Conservation (phyloP, 192 early-diverging fungal species). For the Coemansia sp. region DNA sequence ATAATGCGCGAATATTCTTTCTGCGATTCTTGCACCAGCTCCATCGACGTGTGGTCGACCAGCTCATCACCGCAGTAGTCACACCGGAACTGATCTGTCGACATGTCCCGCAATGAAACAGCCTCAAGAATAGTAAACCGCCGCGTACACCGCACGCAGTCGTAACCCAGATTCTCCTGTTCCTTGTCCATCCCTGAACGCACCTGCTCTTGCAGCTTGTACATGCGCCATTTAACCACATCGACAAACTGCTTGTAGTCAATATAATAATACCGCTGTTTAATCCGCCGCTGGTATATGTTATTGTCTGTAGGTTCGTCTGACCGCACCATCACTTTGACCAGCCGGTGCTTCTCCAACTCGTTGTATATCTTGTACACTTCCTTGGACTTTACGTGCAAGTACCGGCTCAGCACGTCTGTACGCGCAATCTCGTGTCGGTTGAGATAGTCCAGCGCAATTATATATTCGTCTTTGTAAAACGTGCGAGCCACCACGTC, state of each 20-base stretch:
- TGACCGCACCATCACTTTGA: conserved; percentile 35
- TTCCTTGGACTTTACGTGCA: conserved; percentile 69
- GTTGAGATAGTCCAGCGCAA: conserved; percentile 81
- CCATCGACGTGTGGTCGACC: conserved; percentile 64
- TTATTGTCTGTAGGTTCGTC: conserved; percentile 29
- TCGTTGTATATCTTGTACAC: conserved; percentile 77
- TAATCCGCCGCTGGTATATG: conserved; percentile 53
- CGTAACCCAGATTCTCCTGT: conserved; percentile 68
- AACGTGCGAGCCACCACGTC: conserved; percentile 80
- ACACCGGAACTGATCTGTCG: conserved; percentile 57
- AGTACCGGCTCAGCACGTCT: conserved; percentile 69
- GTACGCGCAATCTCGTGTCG: conserved; percentile 67
- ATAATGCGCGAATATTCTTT: conserved; percentile 61
- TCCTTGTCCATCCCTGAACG: conserved; percentile 63
- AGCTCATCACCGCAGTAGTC: conserved; percentile 61
- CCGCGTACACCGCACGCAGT: conserved; percentile 62
- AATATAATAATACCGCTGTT: conserved; percentile 77
- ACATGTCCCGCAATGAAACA: conserved; percentile 50
- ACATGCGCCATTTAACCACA: conserved; percentile 90
- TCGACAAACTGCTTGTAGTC: conserved; percentile 94
- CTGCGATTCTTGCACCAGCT: conserved; percentile 58
- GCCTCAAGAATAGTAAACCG: conserved; percentile 65
- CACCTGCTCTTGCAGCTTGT: conserved; percentile 70
- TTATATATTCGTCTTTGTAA: conserved; percentile 74
- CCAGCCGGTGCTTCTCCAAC: conserved; percentile 72